phyloP scores from a whole-genome alignment of 2,329 filamentous ascomycete genomes.

The Alternaria tenuissima region DNA sequence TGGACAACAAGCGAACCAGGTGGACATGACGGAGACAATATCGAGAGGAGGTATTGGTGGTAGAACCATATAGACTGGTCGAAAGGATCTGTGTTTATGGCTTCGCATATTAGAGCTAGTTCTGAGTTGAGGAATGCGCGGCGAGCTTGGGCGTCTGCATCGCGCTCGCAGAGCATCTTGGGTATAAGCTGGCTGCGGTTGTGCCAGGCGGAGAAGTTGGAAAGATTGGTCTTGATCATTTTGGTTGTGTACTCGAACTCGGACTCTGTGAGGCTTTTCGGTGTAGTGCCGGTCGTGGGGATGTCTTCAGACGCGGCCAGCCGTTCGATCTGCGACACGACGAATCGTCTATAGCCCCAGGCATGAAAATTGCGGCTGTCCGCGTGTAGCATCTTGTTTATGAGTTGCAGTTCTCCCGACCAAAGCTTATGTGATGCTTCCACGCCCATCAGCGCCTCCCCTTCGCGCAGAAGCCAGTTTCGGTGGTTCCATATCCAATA shows the following conservation, averaged over 20 bases:
- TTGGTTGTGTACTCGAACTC: conserved; percentile 91
- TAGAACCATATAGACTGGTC: conserved; percentile 99
- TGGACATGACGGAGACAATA: conserved; percentile 60
- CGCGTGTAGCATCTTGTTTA: conserved; percentile 84
- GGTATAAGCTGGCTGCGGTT: conserved; percentile 85
- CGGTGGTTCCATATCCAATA: conserved; percentile 99
- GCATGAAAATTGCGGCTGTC: conserved; percentile 96
- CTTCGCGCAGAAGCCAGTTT: conserved; percentile 80
- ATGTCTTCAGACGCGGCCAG: conserved; percentile 26
- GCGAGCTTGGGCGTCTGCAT: conserved; percentile 69
- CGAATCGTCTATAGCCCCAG: conserved; percentile 86
- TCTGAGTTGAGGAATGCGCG: conserved; percentile 78
- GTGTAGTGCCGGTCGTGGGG: conserved; percentile 1
- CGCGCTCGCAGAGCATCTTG: conserved; percentile 74
- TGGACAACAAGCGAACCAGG: conserved; percentile 68
- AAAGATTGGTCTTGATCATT: conserved; percentile 85
- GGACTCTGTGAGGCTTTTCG: conserved; percentile 71
- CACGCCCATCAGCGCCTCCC: conserved; percentile 68
- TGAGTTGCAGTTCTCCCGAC: conserved; percentile 82
- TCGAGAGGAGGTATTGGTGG: conserved; percentile 84
- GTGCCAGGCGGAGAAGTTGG: conserved; percentile 98
- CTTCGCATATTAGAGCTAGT: conserved; percentile 76
- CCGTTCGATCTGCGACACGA: conserved; percentile 79
- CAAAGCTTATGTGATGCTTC: conserved; percentile 72
- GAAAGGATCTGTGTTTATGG: conserved; percentile 86